A percentile compares a stretch with the other conserved stretches of the same genome.
Conservation (phyloP, 2,329 filamentous ascomycete genomes). For the Colletotrichum sansevieriae region DNA sequence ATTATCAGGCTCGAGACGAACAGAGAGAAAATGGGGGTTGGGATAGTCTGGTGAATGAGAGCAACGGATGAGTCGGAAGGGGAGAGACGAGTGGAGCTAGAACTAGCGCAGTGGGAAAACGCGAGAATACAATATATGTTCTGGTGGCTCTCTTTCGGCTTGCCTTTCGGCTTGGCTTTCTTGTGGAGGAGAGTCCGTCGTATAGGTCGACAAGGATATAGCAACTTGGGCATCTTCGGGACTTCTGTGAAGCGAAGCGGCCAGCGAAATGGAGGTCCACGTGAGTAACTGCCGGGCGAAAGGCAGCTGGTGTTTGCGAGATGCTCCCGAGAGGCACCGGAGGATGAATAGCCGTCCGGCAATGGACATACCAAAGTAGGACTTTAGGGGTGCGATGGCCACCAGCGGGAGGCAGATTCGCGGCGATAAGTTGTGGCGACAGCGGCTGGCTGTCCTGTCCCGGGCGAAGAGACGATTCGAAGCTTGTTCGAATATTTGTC, state of each 20-base stretch:
- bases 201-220: conserved; percentile 27
- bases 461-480: conserved; percentile 9
- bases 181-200: conserved; percentile 9
- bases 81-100: conserved; percentile 20
- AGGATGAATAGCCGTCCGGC: conserved; percentile 8
- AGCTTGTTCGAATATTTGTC: conserved; percentile 10
- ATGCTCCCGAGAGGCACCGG: neutral
- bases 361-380: neutral
- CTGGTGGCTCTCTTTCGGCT: neutral
- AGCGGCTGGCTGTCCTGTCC: neutral
- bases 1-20: conserved; percentile 10
- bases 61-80: conserved; percentile 27
- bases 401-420: conserved; percentile 8
- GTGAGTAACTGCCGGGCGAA: neutral
- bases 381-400: neutral
- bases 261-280: neutral
- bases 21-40: neutral
- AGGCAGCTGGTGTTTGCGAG: neutral
- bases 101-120: conserved; percentile 16
- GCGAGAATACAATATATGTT: neutral
- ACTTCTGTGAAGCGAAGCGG: conserved; percentile 14
- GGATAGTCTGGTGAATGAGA: conserved; percentile 16
- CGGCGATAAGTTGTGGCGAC: neutral
- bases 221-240: conserved; percentile 14
- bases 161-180: conserved; percentile 26